A percentile compares a stretch with the other conserved stretches of the same genome.
These are phyloP conservation scores for Vitis rupestris DNA, from an alignment of 164 flowering plant genomes.

Conservation along the genomic window DNA sequence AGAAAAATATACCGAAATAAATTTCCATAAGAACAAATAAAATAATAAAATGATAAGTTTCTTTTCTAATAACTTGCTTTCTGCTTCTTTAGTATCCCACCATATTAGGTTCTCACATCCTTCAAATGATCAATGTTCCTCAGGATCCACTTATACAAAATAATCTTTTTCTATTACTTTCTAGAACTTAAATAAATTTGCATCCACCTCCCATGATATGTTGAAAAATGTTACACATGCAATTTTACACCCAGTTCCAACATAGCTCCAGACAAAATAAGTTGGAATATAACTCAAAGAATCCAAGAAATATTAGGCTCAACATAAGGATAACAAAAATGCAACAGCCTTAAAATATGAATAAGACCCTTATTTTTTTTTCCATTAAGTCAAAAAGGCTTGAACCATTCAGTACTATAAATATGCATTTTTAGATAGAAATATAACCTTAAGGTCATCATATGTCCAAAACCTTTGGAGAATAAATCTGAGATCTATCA, in stretches of 20 bases:
- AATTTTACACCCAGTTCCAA: not conserved
- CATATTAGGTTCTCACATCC: not conserved
- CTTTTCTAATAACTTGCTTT: no score
- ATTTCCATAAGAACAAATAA: no score
- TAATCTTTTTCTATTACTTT: not conserved
- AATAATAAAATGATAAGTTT: no score
- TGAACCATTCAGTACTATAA: not conserved
- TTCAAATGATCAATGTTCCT: not conserved
- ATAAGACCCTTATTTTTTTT: not conserved
- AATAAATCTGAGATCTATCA: no score
- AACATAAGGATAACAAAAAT: not conserved
- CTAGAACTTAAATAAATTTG: not conserved
- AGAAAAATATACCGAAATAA: no score
- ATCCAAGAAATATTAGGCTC: not conserved
- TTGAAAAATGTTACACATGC: no score
- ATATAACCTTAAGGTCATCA: no score
- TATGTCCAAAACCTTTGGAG: no score
- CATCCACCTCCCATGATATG: not conserved
- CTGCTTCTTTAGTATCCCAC: not conserved
- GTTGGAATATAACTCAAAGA: not conserved
- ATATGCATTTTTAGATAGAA: not conserved
- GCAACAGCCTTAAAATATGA: not conserved
- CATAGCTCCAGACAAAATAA: not conserved
- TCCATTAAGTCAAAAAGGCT: not conserved
- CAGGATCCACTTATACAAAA: not conserved